These are phyloP conservation scores for Microcera coccophila DNA, from an alignment of 2,329 filamentous ascomycete species.

Conservation along the genomic window DNA sequence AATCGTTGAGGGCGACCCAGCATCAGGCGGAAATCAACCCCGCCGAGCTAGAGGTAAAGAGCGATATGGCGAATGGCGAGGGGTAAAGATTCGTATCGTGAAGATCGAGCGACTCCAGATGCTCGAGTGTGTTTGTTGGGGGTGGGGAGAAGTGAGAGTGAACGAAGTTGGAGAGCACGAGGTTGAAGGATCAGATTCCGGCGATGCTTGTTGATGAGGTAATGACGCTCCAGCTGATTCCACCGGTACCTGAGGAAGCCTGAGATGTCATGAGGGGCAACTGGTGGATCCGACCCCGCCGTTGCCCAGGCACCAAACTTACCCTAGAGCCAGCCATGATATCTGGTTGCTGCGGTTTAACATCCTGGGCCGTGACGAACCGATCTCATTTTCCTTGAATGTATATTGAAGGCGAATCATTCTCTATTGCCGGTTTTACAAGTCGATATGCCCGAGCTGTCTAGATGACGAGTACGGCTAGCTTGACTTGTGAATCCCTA, in stretches of 20 bases:
- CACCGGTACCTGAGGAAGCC: slow-evolving; percentile 2
- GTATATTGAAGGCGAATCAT: too few species aligned
- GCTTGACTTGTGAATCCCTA: too few species aligned
- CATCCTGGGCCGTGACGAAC: too few species aligned
- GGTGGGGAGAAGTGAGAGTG: too few species aligned
- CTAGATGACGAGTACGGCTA: too few species aligned
- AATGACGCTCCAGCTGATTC: slow-evolving; percentile 21
- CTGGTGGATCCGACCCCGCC: not conserved
- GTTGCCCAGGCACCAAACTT: not conserved
- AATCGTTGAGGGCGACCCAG: slow-evolving; percentile 27
- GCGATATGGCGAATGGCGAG: not conserved
- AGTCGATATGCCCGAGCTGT: too few species aligned
- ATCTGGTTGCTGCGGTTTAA: too few species aligned
- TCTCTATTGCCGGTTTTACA: too few species aligned
- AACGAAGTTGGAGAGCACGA: not conserved
- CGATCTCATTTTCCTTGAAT: too few species aligned
- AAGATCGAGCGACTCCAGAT: slow-evolving; percentile 5
- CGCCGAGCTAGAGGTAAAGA: slow-evolving; percentile 23
- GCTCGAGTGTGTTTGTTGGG: slow-evolving; percentile 11
- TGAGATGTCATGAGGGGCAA: slow-evolving; percentile 3
- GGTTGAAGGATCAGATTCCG: not conserved
- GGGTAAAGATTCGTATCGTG: slow-evolving; percentile 1
- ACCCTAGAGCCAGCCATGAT: not conserved
- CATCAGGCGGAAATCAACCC: slow-evolving; percentile 38
- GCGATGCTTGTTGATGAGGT: slow-evolving; percentile 14